A percentile compares a stretch with the other conserved stretches of the same genome.
Conservation (phyloP, 805 yeast species). For the Middelhovenomyces tepae region DNA sequence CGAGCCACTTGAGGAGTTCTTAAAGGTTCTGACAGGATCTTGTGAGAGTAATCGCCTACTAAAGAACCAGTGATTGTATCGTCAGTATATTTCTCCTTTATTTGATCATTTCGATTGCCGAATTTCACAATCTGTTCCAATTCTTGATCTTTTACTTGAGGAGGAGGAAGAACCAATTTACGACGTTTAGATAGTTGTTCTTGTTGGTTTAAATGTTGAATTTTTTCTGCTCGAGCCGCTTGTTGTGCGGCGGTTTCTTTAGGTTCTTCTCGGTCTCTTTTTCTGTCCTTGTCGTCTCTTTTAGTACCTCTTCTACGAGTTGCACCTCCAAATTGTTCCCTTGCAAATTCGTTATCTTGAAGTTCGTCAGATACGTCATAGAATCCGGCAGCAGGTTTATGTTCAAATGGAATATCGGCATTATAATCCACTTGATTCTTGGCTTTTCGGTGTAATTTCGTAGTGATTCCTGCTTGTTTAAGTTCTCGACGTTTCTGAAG, state of each 20-base stretch:
- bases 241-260: constrained; percentile 22
- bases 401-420: constrained; percentile 74
- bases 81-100: constrained; percentile 15
- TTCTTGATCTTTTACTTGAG: constrained; percentile 25
- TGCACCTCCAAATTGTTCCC: constrained; percentile 6
- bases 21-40: constrained; percentile 3
- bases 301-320: constrained; percentile 4
- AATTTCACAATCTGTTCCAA: constrained; percentile 24
- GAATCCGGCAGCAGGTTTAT: constrained; percentile 54
- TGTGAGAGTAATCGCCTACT: constrained; percentile 12
- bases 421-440: constrained; percentile 71
- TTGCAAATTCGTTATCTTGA: constrained; percentile 26
- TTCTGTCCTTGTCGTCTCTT: constrained; percentile 8
- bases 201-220: constrained; percentile 19
- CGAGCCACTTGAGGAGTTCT: constrained; percentile 12
- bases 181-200: constrained; percentile 32
- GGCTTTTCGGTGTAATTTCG: constrained; percentile 33
- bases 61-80: constrained; percentile 10
- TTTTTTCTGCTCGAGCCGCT: constrained; percentile 22
- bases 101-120: constrained; percentile 17
- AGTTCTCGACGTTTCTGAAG: constrained; percentile 53
- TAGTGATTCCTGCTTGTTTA: constrained; percentile 21
- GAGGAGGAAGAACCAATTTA: constrained; percentile 30
- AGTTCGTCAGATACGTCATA: constrained; percentile 62
- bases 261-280: constrained; percentile 16